These are phyloP conservation scores for Hsuehochloa calcarea DNA, from an alignment of 176 grass and related monocot genomes.

Conservation along the genomic window DNA sequence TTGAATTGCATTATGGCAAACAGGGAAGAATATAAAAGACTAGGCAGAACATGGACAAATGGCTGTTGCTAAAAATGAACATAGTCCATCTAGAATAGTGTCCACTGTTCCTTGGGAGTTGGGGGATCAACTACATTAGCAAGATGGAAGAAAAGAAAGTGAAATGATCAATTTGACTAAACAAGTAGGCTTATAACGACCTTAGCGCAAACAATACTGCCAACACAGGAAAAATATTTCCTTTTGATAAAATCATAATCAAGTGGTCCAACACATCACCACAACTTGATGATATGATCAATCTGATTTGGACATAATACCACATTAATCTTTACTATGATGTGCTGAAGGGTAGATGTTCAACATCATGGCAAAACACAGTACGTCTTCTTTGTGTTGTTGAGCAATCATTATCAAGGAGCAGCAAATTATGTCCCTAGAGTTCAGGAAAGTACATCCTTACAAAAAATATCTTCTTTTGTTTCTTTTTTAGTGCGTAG, in stretches of 20 bases:
- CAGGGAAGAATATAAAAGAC: background rate
- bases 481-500: background rate
- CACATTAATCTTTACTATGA: background rate
- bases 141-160: background rate
- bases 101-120: background rate
- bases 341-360: slow-evolving; percentile 28
- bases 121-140: background rate
- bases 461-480: background rate
- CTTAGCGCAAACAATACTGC: background rate
- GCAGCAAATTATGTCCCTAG: background rate
- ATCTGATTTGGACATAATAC: slow-evolving; percentile 20
- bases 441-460: slow-evolving; percentile 2
- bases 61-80: background rate
- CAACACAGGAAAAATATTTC: background rate
- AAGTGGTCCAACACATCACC: slow-evolving; percentile 17
- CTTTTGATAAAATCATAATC: background rate
- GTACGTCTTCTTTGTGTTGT: slow-evolving; percentile 12
- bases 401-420: slow-evolving; percentile 26
- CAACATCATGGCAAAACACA: slow-evolving; percentile 27
- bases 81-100: background rate
- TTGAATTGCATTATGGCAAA: slow-evolving; percentile 18
- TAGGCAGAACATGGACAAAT: background rate
- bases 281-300: slow-evolving; percentile 23
- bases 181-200: background rate
- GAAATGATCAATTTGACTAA: background rate